Percentiles rank a stretch among this genome's conserved stretches.
phyloP scores from a whole-genome alignment of 2,329 filamentous ascomycete species.

The Claviceps pazoutovae region DNA sequence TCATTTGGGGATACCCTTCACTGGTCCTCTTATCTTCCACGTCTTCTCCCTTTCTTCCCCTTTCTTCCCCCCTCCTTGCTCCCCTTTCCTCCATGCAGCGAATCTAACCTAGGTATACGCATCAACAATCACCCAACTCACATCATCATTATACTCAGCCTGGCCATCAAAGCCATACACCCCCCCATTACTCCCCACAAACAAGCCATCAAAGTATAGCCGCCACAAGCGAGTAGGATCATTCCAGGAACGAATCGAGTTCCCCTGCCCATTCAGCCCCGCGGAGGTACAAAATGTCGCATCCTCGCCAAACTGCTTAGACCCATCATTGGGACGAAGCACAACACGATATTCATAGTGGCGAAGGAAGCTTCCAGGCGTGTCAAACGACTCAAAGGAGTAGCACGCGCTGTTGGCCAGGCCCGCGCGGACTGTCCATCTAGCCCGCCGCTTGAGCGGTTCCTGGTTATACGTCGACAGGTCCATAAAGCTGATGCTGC shows the following conservation, averaged over 20 bases:
- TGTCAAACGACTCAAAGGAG: constrained; percentile 47
- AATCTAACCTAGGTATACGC: background rate
- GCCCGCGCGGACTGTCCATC: constrained; percentile 39
- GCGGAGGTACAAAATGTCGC: constrained; percentile 47
- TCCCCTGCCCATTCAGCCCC: constrained; percentile 36
- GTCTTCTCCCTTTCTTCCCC: too few species aligned
- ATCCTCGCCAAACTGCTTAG: constrained; percentile 44
- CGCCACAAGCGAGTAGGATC: constrained; percentile 46
- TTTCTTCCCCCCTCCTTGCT: too few species aligned
- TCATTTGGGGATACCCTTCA: too few species aligned
- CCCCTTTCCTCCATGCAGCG: background rate
- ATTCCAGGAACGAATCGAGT: constrained; percentile 41
- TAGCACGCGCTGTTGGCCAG: constrained; percentile 42
- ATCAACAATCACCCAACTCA: background rate
- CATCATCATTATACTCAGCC: background rate
- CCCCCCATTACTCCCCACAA: background rate
- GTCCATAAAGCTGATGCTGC: constrained; percentile 39
- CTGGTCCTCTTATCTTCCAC: too few species aligned
- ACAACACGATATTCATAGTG: constrained; percentile 39
- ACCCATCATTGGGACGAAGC: constrained; percentile 36
- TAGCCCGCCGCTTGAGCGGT: constrained; percentile 35
- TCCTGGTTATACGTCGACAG: constrained; percentile 36
- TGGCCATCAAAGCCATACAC: background rate
- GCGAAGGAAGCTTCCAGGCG: constrained; percentile 42
- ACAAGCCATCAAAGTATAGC: constrained; percentile 25